Conservation (phyloP, 2,329 filamentous ascomycete species). For the Bipolaris sorokiniana region DNA sequence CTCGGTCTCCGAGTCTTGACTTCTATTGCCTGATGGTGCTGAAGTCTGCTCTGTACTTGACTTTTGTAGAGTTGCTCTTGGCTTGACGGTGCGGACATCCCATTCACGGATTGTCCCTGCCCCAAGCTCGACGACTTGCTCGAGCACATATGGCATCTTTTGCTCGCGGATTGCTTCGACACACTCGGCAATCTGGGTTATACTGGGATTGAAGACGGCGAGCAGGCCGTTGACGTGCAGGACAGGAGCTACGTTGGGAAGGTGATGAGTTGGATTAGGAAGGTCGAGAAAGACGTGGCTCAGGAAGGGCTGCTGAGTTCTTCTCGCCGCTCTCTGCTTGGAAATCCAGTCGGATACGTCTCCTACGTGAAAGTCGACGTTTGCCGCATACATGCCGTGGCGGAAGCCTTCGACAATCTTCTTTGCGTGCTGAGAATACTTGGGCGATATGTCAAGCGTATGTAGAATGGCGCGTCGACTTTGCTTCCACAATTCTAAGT, state of each 20-base stretch:
- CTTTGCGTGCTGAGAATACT: constrained; percentile 69
- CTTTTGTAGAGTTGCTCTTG: constrained; percentile 44
- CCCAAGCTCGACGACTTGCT: constrained; percentile 66
- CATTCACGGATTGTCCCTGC: constrained; percentile 64
- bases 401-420: constrained; percentile 71
- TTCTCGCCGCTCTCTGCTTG: constrained; percentile 49
- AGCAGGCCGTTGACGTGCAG: constrained; percentile 69
- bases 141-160: constrained; percentile 62
- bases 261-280: constrained; percentile 64
- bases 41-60: constrained; percentile 21
- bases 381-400: constrained; percentile 70
- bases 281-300: constrained; percentile 76
- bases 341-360: constrained; percentile 69
- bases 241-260: constrained; percentile 60
- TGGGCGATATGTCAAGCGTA: constrained; percentile 69
- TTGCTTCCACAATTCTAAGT: constrained; percentile 46
- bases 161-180: constrained; percentile 61
- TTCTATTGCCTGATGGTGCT: constrained; percentile 12
- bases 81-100: constrained; percentile 64
- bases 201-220: constrained; percentile 75
- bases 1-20: constrained; percentile 25
- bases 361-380: constrained; percentile 76
- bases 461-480: constrained; percentile 73
- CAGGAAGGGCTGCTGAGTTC: constrained; percentile 64
- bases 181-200: constrained; percentile 77